Evolutionary conservation across 1,284 basidiomycete genomes (phyloP), one percentile per base, ranked within the genome.

Genomic region (Wolfiporia cocos): DNA sequence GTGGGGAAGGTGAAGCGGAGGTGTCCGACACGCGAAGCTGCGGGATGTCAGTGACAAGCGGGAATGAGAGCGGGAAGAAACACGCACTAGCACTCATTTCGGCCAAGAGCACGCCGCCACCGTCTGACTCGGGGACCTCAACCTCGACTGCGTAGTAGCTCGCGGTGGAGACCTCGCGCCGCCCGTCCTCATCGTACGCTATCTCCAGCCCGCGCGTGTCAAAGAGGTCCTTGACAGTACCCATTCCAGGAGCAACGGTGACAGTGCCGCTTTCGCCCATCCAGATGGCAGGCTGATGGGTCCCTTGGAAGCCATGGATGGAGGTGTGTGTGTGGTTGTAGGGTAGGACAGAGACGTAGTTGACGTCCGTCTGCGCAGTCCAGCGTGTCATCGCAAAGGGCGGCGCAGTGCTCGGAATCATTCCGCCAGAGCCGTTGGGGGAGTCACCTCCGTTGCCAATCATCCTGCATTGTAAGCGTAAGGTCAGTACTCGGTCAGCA

Each of bases 211-310:
- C 84, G 5, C 86, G 68, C 18, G 74, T 64, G n/a, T 76, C 70
- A 47, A 86, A 85, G 5, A 57, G 62, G 3, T 71, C 65, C 37
- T 70, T 73, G 3, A 86, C 64, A 1, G 49, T 38, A 11, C 76
- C 74, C 2, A 68, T 59, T 5, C 87, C 86, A 3, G 84, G 81
- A 10, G 74, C 72, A 20, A 92, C 65, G 12, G 77, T 68, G 4
- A 77, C 73, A 21, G 76, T 76, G 0, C 76, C 87, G 48, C 80
- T 86, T 57, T 90, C 86, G 24, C 87, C 89, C 88, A 92, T 92
- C 89, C 89, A 92, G 34, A 92, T 90, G 0, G 89, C 89, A 0
- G 89, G 89, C 54, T 91, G 87, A 45, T 87, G 80, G 0, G 87
- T 90, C 10, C 76, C 83, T 44, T 83, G 78, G 52, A 90, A 88